phyloP scores from a whole-genome alignment of 371 early-diverging fungal genomes.

The Mortierella sp. region DNA sequence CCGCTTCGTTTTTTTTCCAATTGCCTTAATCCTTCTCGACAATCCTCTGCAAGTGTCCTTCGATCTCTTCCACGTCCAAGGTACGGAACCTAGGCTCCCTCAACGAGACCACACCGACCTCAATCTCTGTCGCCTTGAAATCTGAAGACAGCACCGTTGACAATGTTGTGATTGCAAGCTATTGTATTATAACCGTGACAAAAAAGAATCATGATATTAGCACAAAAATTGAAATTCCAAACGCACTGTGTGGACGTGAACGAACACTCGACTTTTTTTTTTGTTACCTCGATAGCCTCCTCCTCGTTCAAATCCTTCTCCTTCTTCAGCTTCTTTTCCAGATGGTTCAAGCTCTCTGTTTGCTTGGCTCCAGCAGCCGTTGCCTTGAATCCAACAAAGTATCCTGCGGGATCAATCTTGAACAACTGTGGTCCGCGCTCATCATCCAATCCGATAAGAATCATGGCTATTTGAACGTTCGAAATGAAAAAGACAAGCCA shows the following conservation, averaged over 20 bases:
- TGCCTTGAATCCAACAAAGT: constrained; percentile 96
- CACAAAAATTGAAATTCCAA: background rate
- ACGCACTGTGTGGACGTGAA: too few species aligned
- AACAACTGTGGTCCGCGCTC: constrained; percentile 96
- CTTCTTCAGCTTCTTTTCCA: constrained; percentile 98
- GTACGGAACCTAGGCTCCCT: constrained; percentile 84
- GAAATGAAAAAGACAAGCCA: background rate
- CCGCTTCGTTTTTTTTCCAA: too few species aligned
- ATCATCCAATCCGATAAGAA: constrained; percentile 94
- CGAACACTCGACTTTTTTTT: background rate
- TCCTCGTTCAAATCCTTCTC: constrained; percentile 82
- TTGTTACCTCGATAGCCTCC: constrained; percentile 90
- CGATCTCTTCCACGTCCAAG: constrained; percentile 88
- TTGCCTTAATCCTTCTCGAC: constrained; percentile 81
- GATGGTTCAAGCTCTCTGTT: constrained; percentile 94
- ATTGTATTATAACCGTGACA: background rate
- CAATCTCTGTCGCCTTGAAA: constrained; percentile 95
- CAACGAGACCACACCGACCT: constrained; percentile 89
- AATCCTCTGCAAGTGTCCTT: constrained; percentile 90
- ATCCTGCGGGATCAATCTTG: constrained; percentile 98
- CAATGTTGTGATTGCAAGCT: constrained; percentile 95
- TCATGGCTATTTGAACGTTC: constrained; percentile 81
- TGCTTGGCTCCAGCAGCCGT: constrained; percentile 98
- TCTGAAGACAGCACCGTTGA: constrained; percentile 92
- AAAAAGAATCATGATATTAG: too few species aligned